Evolutionary conservation across 208 protist genomes (phyloP), one percentile per base, ranked within the genome.

Genomic region (Acanthamoeba rhysodes): DNA sequence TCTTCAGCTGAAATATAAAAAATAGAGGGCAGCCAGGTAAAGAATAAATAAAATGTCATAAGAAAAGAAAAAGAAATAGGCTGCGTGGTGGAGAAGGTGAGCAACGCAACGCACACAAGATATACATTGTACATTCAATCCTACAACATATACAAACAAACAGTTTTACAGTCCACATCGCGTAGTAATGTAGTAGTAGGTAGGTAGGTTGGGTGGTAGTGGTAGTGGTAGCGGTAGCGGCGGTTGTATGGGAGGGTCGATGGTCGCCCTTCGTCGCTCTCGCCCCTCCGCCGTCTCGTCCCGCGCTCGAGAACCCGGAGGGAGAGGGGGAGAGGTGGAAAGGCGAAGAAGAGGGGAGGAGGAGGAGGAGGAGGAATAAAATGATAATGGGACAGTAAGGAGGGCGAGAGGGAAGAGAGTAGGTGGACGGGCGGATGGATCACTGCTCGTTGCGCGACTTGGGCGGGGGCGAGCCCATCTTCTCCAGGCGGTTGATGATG

Each of bases 401-500:
- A 72, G n/a, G 27, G 24, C n/a, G 64, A 72, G 24, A 12, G 24
- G n/a, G 64, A 32, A 22, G 64, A 72, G 64, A 72, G 59, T 66
- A 66, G 59, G 6, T 16, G 59, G 59, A 12, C n/a, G 53, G 76
- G 48, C 84, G 55, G 34, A 72, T 10, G 82, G 82, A 64, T 62
- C 41, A 94, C 53, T 94, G 90, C 90, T 62, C 55, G 27, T 78
- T 78, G 41, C 70, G 37, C 59, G 48, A 94, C n/a, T 66, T 66
- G 82, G 82, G 53, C 27, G 82, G 66, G 32, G 64, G 48, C 62
- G 53, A 34, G 32, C 29, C 41, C 29, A 97, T 78, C 62, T 98
- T 98, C 59, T 98, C 98, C 32, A 99, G 97, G 27, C 98, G 98
- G 62, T 99, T 98, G 29, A 99, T 98, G 96, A 99, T 99, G 93